Conservation (phyloP, 2,329 filamentous ascomycete species). For the Botrytis elliptica region DNA sequence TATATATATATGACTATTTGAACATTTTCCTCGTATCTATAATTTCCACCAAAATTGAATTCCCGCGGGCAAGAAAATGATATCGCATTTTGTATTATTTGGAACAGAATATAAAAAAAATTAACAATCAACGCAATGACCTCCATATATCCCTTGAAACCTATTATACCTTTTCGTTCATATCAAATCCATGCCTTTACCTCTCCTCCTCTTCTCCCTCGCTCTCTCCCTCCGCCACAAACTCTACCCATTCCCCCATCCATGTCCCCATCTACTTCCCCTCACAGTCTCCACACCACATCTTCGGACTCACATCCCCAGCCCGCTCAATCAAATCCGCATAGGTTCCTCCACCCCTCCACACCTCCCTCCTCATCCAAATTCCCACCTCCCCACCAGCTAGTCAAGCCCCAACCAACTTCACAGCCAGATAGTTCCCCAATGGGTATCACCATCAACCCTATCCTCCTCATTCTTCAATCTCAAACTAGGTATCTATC, state of each 20-base stretch:
- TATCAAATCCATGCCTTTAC: no score
- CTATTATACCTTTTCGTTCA: not conserved
- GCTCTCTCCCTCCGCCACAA: no score
- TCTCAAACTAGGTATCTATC: not conserved
- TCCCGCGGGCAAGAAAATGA: no score
- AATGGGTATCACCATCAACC: not conserved
- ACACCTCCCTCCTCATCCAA: not conserved
- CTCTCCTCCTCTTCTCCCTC: no score
- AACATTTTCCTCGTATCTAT: not conserved
- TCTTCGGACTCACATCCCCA: not conserved
- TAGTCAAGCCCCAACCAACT: not conserved
- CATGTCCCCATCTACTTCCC: not conserved
- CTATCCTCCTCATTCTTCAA: not conserved
- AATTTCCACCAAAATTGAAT: no score
- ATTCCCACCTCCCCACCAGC: not conserved
- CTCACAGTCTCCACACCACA: not conserved
- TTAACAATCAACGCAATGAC: not conserved
- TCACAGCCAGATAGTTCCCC: not conserved
- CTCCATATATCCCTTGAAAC: accelerated
- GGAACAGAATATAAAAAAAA: accelerated
- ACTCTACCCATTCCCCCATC: not conserved
- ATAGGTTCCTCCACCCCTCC: not conserved
- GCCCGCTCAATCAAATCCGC: not conserved
- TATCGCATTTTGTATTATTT: no score
- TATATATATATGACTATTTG: no score